Percentiles rank a stretch among this genome's conserved stretches.
Conservation (phyloP, 768 basidiomycete species). For the Suillus hirtellus region DNA sequence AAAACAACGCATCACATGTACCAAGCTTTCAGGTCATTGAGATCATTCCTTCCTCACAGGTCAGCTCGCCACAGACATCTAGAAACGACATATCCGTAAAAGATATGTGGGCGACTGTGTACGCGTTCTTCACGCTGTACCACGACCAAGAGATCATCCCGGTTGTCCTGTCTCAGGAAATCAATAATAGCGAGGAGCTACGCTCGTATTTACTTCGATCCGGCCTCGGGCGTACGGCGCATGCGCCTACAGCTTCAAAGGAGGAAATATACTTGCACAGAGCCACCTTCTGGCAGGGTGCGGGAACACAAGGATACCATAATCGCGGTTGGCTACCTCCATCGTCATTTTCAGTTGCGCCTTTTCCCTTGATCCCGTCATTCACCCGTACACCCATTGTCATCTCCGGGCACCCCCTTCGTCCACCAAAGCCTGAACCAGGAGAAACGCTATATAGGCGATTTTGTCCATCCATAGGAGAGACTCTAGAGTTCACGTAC, state of each 20-base stretch:
- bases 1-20: slow-evolving; percentile 21
- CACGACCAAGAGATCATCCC: slow-evolving; percentile 44
- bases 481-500: slow-evolving; percentile 31
- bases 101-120: slow-evolving; percentile 43
- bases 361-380: slow-evolving; percentile 39
- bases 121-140: slow-evolving; percentile 42
- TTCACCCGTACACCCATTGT: slow-evolving; percentile 49
- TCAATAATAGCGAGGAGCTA: slow-evolving; percentile 36
- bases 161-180: slow-evolving; percentile 28
- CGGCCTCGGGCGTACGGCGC: slow-evolving; percentile 33
- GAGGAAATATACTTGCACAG: slow-evolving; percentile 41
- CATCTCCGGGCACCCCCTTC: slow-evolving; percentile 52
- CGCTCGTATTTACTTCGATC: slow-evolving; percentile 38
- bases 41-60: slow-evolving; percentile 9
- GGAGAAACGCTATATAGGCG: slow-evolving; percentile 42
- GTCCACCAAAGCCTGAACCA: slow-evolving; percentile 46
- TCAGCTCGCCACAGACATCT: background rate
- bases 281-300: slow-evolving; percentile 51
- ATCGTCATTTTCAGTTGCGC: slow-evolving; percentile 21
- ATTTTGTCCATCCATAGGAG: slow-evolving; percentile 35
- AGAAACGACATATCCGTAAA: slow-evolving; percentile 23
- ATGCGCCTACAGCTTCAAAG: slow-evolving; percentile 18
- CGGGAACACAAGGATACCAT: slow-evolving; percentile 39
- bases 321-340: slow-evolving; percentile 33
- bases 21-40: slow-evolving; percentile 22